Evolutionary conservation across 192 early-diverging fungal species (phyloP).

Genomic region (Coemansia sp.): DNA sequence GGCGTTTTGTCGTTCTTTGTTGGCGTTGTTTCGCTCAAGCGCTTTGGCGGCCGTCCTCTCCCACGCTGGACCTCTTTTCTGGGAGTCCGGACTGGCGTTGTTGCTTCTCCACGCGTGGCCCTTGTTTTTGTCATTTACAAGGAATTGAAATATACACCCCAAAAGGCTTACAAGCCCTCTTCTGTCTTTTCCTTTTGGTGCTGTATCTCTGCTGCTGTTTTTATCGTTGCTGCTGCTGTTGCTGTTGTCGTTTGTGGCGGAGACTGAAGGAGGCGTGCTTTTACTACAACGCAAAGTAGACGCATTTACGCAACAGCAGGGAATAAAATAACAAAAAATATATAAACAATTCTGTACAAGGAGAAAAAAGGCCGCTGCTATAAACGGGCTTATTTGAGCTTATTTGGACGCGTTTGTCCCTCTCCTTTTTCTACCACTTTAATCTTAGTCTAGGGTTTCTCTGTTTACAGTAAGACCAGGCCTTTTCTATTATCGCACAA

Average conservation of each 20-base stretch:
- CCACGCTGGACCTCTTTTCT: conserved; percentile 2
- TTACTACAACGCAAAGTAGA: not conserved
- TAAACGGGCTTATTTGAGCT: no score
- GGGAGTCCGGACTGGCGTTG: conserved; percentile 11
- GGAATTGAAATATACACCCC: not conserved
- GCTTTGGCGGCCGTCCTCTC: conserved; percentile 10
- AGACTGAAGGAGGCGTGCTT: not conserved
- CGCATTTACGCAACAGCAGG: conserved; percentile 1
- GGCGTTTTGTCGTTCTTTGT: not conserved
- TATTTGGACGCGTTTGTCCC: no score
- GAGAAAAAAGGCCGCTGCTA: no score
- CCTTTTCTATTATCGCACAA: no score
- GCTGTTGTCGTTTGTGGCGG: not conserved
- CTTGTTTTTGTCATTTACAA: conserved; percentile 27
- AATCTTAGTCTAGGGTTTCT: no score
- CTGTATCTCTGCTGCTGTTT: not conserved
- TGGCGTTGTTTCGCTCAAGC: conserved; percentile 7
- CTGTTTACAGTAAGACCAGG: no score
- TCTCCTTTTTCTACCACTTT: no score
- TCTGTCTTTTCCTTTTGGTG: not conserved
- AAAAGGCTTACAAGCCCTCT: not conserved
- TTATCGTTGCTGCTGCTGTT: not conserved
- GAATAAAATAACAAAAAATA: no score
- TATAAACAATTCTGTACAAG: no score
- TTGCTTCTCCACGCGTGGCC: conserved; percentile 10